Conservation (phyloP, 169 alveolate species). For the Plasmodium coatneyi region DNA sequence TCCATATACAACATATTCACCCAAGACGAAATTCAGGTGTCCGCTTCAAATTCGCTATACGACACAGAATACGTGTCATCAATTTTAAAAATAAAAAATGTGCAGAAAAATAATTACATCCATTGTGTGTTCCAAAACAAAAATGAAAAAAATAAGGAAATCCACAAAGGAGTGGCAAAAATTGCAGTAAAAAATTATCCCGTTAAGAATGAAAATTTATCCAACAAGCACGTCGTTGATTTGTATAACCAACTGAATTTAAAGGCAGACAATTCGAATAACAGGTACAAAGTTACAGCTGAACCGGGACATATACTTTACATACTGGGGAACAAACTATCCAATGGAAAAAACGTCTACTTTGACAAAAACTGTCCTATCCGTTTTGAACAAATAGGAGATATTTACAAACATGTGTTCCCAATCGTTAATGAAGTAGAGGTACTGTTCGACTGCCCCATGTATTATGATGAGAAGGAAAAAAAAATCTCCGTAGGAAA, state of each 20-base stretch:
- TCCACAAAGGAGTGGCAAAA: constrained; percentile 45
- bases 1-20: constrained; percentile 44
- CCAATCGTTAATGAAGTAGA: constrained; percentile 39
- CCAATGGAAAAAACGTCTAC: background rate
- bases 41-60: background rate
- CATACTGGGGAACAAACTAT: constrained; percentile 13
- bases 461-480: constrained; percentile 40
- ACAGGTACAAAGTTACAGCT: constrained; percentile 1
- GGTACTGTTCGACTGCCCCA: constrained; percentile 9
- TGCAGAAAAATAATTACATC: background rate
- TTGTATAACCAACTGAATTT: constrained; percentile 21
- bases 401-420: constrained; percentile 31
- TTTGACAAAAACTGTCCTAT: constrained; percentile 27
- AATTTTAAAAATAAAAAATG: constrained; percentile 33
- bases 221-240: constrained; percentile 18
- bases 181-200: constrained; percentile 16
- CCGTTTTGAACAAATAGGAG: constrained; percentile 42
- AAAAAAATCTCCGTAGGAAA: constrained; percentile 4
- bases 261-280: constrained; percentile 13
- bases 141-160: background rate
- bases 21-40: constrained; percentile 20
- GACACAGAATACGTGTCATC: constrained; percentile 28
- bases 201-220: background rate
- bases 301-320: constrained; percentile 36
- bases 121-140: constrained; percentile 41